Base-by-base conservation (phyloP, 2,329 filamentous ascomycete species). In the Colletotrichum sp. region DNA sequence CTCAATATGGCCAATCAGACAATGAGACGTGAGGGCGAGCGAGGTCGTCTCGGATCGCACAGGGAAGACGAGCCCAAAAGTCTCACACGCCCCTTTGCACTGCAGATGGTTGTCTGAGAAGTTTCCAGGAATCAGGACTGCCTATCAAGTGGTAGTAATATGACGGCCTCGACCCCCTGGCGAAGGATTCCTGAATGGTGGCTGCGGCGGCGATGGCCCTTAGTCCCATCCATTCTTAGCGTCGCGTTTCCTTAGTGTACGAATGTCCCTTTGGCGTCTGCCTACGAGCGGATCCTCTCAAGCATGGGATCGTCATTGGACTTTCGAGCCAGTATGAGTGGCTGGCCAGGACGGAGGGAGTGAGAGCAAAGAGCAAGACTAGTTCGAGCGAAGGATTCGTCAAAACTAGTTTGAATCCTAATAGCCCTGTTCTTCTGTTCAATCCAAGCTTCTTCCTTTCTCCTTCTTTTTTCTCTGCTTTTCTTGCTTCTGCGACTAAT, bases 111-210 rank as follows among this genome's bases (percentile, higher is more conserved):
- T 28, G 18, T 24, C 21, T 43, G 34, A 32, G 58, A 34, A 63
- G 18, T 24, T 63, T 30, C 58, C 58, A 36, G 61, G 9, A 38
- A 30, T 30, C 24, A 60, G n/a, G 32, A 21, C 21, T n/a, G n/a
- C 57, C 18, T 34, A 30, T 18, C 26, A 18, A 60, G 15, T 32
- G 28, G 15, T 10, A 21, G 57, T 18, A 43, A n/a, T n/a, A 5
- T 10, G 16, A 38, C 10, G 18, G 15, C 6, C 21, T 4, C 3
- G 13, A 28, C n/a, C 72, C 34, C 68, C 72, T 75, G 68, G 36
- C 61, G 63, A 75, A 75, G 72, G 72, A 75, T 75, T 72, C 68
- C 9, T 28, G 72, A 71, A 34, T n/a, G 61, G 61, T 61, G 36
- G 15, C 30, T 26, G 43, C 72, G 24, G 15, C 60, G 26, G 60